Conservation (phyloP, 2,329 filamentous ascomycete genomes). For the Sporothrix inflata region DNA sequence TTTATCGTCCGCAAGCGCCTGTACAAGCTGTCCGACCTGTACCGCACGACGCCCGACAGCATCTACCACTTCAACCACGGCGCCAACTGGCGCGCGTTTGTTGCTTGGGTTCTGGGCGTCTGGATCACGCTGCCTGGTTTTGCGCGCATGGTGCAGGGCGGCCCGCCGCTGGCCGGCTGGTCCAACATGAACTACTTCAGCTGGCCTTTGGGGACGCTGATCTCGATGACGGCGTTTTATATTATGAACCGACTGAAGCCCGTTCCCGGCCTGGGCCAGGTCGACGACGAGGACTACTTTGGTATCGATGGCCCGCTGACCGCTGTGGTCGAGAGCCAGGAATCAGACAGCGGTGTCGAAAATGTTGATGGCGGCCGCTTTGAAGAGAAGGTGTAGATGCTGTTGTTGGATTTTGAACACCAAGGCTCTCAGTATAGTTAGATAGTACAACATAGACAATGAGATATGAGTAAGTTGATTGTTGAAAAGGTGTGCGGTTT, state of each 20-base stretch:
- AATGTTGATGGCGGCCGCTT: background rate
- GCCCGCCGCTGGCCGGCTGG: constrained; percentile 11
- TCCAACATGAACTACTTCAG: constrained; percentile 26
- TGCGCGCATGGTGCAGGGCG: constrained; percentile 18
- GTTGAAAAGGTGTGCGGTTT: background rate
- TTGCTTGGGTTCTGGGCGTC: constrained; percentile 49
- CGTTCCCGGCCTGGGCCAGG: background rate
- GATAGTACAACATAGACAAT: no score
- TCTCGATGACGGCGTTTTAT: constrained; percentile 13
- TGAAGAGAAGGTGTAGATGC: background rate
- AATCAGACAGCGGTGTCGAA: constrained; percentile 13
- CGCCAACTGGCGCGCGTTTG: constrained; percentile 27
- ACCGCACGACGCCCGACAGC: constrained; percentile 26
- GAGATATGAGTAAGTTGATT: no score
- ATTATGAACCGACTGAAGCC: background rate
- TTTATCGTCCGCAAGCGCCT: constrained; percentile 42
- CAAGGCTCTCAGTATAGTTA: background rate
- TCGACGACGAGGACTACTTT: constrained; percentile 23
- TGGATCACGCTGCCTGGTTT: constrained; percentile 32
- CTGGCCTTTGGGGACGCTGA: constrained; percentile 20
- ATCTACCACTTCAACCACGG: constrained; percentile 29
- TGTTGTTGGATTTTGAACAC: background rate
- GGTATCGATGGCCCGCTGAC: background rate
- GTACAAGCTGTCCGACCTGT: constrained; percentile 40
- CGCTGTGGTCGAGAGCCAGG: constrained; percentile 3